Evolutionary conservation across 2,329 filamentous ascomycete genomes (phyloP).

Genomic region (Sporothrix protearum): DNA sequence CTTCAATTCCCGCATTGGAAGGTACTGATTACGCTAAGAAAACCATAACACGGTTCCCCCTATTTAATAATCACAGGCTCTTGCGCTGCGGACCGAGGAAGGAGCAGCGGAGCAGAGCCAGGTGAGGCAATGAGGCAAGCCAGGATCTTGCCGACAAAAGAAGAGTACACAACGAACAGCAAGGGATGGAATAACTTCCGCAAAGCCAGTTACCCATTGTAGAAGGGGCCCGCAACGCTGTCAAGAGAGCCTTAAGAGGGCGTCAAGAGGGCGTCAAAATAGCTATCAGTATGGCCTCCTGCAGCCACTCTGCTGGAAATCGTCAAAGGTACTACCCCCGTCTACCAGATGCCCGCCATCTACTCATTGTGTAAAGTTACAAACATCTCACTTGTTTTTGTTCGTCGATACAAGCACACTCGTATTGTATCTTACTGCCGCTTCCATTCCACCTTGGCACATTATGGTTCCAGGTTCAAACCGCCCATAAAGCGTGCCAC

Average conservation of each 20-base stretch:
- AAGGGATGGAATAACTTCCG: neutral
- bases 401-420: no score
- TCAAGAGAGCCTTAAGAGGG: no score
- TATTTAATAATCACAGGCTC: slow-evolving; percentile 11
- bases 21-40: slow-evolving; percentile 10
- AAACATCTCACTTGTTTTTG: neutral
- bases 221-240: neutral
- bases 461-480: slow-evolving; percentile 19
- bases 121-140: neutral
- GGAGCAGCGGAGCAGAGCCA: slow-evolving; percentile 4
- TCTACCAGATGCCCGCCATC: neutral
- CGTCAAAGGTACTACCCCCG: neutral
- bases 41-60: slow-evolving; percentile 11
- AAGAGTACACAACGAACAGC: neutral
- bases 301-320: neutral
- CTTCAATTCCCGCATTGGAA: slow-evolving; percentile 13
- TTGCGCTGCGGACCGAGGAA: slow-evolving; percentile 16
- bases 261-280: no score
- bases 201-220: neutral
- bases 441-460: slow-evolving; percentile 14
- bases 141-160: neutral
- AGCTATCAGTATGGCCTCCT: neutral
- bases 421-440: no score
- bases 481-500: slow-evolving; percentile 19
- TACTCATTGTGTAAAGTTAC: no score